phyloP scores from a whole-genome alignment of 495 filamentous ascomycete genomes.

The Chaetomium tenue region DNA sequence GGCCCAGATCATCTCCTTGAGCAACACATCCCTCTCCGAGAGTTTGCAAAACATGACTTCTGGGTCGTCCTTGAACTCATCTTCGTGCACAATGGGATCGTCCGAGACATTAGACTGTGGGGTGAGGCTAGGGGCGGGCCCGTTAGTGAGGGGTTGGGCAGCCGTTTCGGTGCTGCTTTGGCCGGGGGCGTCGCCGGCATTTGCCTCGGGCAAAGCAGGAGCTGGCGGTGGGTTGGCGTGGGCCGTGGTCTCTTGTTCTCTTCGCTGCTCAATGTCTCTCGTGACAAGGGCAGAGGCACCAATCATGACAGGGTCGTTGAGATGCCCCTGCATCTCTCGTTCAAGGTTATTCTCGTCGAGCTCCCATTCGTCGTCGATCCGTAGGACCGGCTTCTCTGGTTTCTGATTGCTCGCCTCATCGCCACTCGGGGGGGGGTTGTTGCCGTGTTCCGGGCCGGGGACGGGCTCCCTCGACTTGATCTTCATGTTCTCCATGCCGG shows the following conservation, averaged over 20 bases:
- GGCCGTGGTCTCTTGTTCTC: constrained; percentile 25
- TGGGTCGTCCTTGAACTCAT: constrained; percentile 82
- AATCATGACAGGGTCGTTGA: constrained; percentile 47
- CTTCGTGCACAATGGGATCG: constrained; percentile 60
- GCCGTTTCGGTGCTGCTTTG: neutral
- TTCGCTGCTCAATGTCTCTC: constrained; percentile 32
- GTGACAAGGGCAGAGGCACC: constrained; percentile 40
- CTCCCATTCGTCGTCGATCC: constrained; percentile 50
- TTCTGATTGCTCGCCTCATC: neutral
- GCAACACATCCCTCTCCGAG: constrained; percentile 61
- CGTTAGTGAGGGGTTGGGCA: constrained; percentile 2
- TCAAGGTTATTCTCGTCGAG: constrained; percentile 49
- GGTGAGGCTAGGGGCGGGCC: constrained; percentile 4
- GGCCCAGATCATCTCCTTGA: constrained; percentile 91
- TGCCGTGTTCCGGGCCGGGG: neutral
- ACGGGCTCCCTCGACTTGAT: constrained; percentile 13
- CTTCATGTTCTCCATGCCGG: constrained; percentile 25
- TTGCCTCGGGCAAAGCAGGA: neutral
- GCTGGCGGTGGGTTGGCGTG: neutral
- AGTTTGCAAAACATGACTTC: constrained; percentile 79
- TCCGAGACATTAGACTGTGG: constrained; percentile 33
- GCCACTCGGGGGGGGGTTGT: neutral
- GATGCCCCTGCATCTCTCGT: constrained; percentile 50
- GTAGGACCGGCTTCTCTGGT: constrained; percentile 30
- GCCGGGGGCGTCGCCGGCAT: neutral